A percentile compares a stretch with the other conserved stretches of the same genome.
Conservation (phyloP, 176 grass and related monocot genomes). For the Eragrostis curvula region DNA sequence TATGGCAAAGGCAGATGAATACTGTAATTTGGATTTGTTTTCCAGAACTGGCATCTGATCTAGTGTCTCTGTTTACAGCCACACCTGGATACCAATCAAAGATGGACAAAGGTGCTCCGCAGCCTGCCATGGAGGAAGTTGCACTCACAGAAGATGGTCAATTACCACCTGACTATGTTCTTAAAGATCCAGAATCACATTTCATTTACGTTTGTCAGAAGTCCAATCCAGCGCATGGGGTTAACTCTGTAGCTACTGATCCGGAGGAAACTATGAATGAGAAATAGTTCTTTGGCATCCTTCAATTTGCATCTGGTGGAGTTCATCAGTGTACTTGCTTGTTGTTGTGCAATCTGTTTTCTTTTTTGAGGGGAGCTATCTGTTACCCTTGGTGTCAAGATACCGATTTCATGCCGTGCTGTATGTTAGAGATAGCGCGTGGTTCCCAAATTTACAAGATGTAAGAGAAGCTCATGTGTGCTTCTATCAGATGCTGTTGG, state of each 20-base stretch:
- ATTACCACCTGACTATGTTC: conserved; percentile 71
- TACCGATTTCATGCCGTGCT: background rate
- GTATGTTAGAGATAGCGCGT: background rate
- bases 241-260: conserved; percentile 10
- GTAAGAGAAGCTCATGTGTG: background rate
- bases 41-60: conserved; percentile 9
- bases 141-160: conserved; percentile 59
- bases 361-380: no score
- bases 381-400: background rate
- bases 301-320: conserved; percentile 15
- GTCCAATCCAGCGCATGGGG: conserved; percentile 24
- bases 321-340: background rate
- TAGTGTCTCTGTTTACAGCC: conserved; percentile 51
- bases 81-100: conserved; percentile 53
- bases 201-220: conserved; percentile 85
- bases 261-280: conserved; percentile 1
- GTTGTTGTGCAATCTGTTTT: conserved; percentile 9
- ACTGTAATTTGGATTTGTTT: background rate
- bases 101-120: conserved; percentile 28
- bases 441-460: background rate
- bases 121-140: conserved; percentile 66
- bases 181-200: conserved; percentile 84
- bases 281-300: background rate
- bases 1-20: background rate
- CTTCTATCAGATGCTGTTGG: background rate